phyloP scores from a whole-genome alignment of 306 rosid species.

The Castanospermum australe region DNA sequence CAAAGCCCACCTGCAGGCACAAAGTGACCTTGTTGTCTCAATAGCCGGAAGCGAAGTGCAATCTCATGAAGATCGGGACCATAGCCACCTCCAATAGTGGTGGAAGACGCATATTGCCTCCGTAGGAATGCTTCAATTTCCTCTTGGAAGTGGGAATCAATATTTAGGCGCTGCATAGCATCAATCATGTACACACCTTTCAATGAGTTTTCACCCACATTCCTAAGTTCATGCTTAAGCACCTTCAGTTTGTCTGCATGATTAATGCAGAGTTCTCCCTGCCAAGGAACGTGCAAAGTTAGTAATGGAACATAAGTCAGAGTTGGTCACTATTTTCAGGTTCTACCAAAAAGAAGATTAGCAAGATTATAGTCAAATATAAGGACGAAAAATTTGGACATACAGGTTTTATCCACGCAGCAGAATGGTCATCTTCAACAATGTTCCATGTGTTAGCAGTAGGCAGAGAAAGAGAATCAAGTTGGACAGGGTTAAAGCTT shows the following conservation, averaged over 20 bases:
- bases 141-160: constrained; percentile 44
- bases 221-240: constrained; percentile 19
- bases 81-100: not conserved
- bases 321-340: too few species aligned
- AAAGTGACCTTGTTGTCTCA: constrained; percentile 37
- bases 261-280: constrained; percentile 19
- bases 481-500: not conserved
- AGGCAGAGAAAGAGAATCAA: not conserved
- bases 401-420: not conserved
- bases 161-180: constrained; percentile 44
- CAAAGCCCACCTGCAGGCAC: constrained; percentile 27
- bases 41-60: constrained; percentile 34
- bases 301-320: not conserved
- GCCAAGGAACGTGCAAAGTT: not conserved
- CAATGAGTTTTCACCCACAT: constrained; percentile 9
- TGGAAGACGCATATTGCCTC: constrained; percentile 4
- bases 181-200: constrained; percentile 38
- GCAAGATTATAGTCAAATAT: not conserved
- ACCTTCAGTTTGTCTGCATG: constrained; percentile 15
- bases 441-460: constrained; percentile 32
- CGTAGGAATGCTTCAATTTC: constrained; percentile 40
- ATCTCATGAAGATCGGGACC: constrained; percentile 16
- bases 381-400: not conserved
- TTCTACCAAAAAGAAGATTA: not conserved
- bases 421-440: not conserved